Evolutionary conservation across 1,284 basidiomycete species (phyloP), one percentile per base, ranked within the genome.

Genomic region (Abortiporus biennis): DNA sequence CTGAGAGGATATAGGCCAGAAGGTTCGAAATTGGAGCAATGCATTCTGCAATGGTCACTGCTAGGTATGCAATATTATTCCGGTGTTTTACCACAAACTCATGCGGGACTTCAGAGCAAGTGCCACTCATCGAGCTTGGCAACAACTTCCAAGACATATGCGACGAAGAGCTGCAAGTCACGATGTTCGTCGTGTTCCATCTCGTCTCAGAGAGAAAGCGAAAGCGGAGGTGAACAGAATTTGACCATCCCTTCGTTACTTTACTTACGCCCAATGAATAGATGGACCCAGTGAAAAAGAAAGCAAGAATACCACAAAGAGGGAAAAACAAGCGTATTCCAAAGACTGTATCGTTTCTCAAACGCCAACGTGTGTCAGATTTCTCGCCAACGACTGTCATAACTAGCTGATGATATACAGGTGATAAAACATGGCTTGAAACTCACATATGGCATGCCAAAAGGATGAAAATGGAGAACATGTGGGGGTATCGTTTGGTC

Each of bases 361-460:
- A 71, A 43, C 73, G 88, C 46, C 86, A 90, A 61, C 60, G 88
- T 89, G 47, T 51, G 74, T 59, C n/a, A n/a, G n/a, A n/a, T n/a
- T n/a, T n/a, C n/a, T n/a, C n/a, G n/a, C n/a, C n/a, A n/a, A n/a
- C n/a, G n/a, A n/a, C n/a, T n/a, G n/a, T n/a, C n/a, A n/a, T n/a
- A 9, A 19, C 13, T 4, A 20, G 22, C 12, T 22, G 2, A 12
- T 25, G 15, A 23, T 36, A 17, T 34, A 17, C 45, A 92, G 90
- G 68, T 20, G 72, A 88, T 50, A 95, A 95, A 60, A 67, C 71
- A 6, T 96, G 93, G 93, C 75, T 97, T 0, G 90, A 92, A 56
- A 93, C 92, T 3, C 93, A 96, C 59, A 62, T 95, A 19, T 96
- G 91, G 87, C 93, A 96, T 55, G 85, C 92, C 1, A 96, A 95